Evolutionary conservation across 257 asterid species (phyloP).

Genomic region (Solanum sparsipilum): DNA sequence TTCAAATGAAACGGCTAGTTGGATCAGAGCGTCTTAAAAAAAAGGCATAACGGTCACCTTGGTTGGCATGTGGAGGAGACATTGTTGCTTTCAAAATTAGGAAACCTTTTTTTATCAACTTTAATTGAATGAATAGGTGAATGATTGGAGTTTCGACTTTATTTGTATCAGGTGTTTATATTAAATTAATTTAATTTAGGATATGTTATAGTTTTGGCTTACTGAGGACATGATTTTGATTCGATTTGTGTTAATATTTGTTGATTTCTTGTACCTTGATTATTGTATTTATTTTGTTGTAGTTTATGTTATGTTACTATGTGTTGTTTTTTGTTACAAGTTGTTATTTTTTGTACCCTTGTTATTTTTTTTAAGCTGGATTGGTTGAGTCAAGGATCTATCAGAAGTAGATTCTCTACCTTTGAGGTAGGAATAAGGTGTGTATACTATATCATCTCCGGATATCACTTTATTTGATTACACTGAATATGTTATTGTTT

Average conservation of each 20-base stretch:
- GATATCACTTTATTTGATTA: background rate
- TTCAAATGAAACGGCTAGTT: constrained; percentile 92
- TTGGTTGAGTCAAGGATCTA: background rate
- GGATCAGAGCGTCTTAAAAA: constrained; percentile 7
- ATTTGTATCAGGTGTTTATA: background rate
- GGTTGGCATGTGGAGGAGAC: constrained; percentile 24
- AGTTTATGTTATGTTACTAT: too few relatives aligned
- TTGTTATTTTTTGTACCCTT: too few relatives aligned
- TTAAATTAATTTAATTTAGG: background rate
- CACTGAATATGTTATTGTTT: background rate
- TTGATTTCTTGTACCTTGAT: background rate
- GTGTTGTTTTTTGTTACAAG: background rate
- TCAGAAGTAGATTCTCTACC: rapidly evolving
- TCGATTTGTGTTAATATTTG: background rate
- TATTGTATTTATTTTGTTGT: background rate
- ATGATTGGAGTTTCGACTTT: background rate
- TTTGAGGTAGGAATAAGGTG: background rate
- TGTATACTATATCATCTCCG: rapidly evolving
- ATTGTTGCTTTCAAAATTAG: constrained; percentile 13
- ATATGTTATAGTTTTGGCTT: rapidly evolving
- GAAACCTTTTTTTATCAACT: background rate
- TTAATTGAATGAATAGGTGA: background rate
- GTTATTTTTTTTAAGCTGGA: background rate
- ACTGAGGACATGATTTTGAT: background rate
- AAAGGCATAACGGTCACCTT: constrained; percentile 53